These are phyloP conservation scores for Aspergillus haitiensis DNA, from an alignment of 495 filamentous ascomycete genomes.

Conservation along the genomic window DNA sequence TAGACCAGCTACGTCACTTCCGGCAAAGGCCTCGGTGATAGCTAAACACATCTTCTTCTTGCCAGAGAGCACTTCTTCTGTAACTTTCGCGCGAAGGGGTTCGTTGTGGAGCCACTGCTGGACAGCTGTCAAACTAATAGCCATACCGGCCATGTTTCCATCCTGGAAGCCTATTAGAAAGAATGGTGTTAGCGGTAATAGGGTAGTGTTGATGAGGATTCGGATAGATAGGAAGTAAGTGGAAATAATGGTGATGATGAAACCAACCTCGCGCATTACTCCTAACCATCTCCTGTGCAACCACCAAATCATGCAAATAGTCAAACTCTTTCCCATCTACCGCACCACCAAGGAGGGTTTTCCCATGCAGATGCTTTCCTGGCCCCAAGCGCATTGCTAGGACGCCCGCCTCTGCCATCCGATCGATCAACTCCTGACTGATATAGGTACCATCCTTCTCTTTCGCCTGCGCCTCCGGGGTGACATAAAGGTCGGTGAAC, in stretches of 20 bases:
- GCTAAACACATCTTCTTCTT: constrained; percentile 87
- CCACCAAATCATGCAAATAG: constrained; percentile 81
- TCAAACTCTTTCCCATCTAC: constrained; percentile 81
- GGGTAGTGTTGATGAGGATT: background rate
- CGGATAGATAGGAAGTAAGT: background rate
- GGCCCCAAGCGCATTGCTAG: constrained; percentile 83
- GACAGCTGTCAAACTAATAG: constrained; percentile 78
- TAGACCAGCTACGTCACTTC: constrained; percentile 81
- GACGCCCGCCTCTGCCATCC: constrained; percentile 71
- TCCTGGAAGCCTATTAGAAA: constrained; percentile 47
- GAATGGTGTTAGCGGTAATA: background rate
- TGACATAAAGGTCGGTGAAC: constrained; percentile 70
- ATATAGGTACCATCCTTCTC: constrained; percentile 75
- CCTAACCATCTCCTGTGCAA: constrained; percentile 70
- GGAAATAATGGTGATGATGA: background rate
- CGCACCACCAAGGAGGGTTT: constrained; percentile 65
- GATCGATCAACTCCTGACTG: constrained; percentile 73
- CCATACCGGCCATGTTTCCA: constrained; percentile 73
- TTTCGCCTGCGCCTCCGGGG: constrained; percentile 75
- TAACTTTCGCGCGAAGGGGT: constrained; percentile 62
- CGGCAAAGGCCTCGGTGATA: constrained; percentile 88
- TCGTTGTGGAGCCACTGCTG: constrained; percentile 74
- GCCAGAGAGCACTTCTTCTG: constrained; percentile 71
- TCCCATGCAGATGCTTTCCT: constrained; percentile 76
- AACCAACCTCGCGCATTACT: constrained; percentile 61